Base-by-base conservation (phyloP, 1,139 yeast species). In the Barnettozyma hawaiiensis region DNA sequence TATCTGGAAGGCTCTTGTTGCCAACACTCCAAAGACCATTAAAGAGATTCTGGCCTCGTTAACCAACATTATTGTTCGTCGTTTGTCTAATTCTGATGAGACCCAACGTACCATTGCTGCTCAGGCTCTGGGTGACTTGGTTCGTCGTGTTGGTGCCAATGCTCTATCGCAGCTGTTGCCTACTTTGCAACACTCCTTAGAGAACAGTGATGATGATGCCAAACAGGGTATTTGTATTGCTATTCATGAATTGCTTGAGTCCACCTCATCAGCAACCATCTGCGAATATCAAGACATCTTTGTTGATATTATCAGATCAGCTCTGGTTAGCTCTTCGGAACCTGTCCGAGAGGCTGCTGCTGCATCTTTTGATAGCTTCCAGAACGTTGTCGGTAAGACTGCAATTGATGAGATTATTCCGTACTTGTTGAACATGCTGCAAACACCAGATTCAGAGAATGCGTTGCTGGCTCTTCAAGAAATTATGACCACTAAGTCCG, bases 141-240 rank as follows among this genome's bases (percentile, higher is more conserved):
- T 90, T 43, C 86, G 94, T 59, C 78, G 98, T 61, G 96, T 90
- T 48, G 97, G 98, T 47, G 81, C 90, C 33, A 83, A 83, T 57
- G 95, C 97, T 0, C 72, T 94, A 51, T 71, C 87, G 5, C 89
- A 85, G 61, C 67, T 94, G 49, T 70, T 94, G 50, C 97, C 98
- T 35, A 85, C 95, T 7, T 71, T 92, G 57, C 83, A 85, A 53
- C 76, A 75, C 37, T 77, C 90, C 7, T 67, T 85, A 53, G 65
- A 70, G 37, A 63, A 69, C 22, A 66, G 83, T 21, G 94, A 85
- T 55, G 70, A 85, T 21, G 95, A 82, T 59, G 85, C 96, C 39
- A 86, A 85, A 61, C 95, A 90, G 67, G 98, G 99, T 70, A 87
- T 92, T 45, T 92, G 98, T 71, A 80, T 90, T 63, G 98, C 98